Conservation (phyloP, 2,329 filamentous ascomycete genomes). For the Sordariomycetes sp. region DNA sequence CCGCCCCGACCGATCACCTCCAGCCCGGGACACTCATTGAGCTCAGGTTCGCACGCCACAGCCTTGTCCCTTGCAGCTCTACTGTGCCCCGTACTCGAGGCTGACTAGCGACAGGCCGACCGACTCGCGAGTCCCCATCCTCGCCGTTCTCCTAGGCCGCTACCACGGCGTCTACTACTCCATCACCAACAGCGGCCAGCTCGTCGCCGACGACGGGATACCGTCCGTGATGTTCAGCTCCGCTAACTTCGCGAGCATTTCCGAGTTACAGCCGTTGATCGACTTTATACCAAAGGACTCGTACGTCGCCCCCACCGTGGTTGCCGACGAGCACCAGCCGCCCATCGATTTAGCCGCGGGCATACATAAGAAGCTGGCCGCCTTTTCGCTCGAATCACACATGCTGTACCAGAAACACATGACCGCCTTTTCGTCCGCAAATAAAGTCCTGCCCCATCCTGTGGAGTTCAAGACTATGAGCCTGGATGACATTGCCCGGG, state of each 20-base stretch:
- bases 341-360: conserved; percentile 27
- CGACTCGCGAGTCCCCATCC: conserved; percentile 28
- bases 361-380: conserved; percentile 32
- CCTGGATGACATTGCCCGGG: conserved; percentile 34
- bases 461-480: conserved; percentile 29
- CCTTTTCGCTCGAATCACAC: conserved; percentile 28
- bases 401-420: conserved; percentile 32
- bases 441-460: conserved; percentile 22
- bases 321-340: conserved; percentile 18
- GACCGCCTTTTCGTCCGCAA: conserved; percentile 31
- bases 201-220: conserved; percentile 26
- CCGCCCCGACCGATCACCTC: neutral
- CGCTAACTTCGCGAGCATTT: conserved; percentile 25
- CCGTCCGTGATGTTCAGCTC: conserved; percentile 33
- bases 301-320: neutral
- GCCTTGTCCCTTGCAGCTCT: neutral
- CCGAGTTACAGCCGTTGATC: conserved; percentile 23
- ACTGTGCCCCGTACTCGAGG: neutral
- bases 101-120: conserved; percentile 13
- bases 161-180: conserved; percentile 38
- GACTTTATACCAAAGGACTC: conserved; percentile 8
- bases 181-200: conserved; percentile 38
- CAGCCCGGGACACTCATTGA: conserved; percentile 6
- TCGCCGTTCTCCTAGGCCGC: conserved; percentile 39
- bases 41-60: neutral